phyloP scores from a whole-genome alignment of 805 yeast genomes.

The Kodamaea kakaduensis region DNA sequence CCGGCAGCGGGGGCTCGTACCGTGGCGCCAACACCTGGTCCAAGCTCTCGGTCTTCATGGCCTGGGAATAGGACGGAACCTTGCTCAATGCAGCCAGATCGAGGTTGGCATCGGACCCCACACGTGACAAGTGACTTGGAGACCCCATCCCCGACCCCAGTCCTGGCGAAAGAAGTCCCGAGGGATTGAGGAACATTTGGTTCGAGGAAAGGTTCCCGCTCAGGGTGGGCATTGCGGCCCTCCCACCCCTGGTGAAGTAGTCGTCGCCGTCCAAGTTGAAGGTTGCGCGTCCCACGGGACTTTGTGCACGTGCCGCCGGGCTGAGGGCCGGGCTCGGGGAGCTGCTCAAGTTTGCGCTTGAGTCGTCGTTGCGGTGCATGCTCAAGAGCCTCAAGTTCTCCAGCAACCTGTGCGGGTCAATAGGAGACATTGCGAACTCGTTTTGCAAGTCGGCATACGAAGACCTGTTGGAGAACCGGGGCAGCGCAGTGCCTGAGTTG shows the following conservation, averaged over 20 bases:
- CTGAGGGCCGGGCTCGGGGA: not conserved
- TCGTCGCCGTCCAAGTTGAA: slow-evolving; percentile 33
- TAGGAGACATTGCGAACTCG: slow-evolving; percentile 34
- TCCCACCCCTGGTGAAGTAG: slow-evolving; percentile 16
- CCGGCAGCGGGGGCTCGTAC: slow-evolving; percentile 52
- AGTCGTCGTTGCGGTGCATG: not conserved
- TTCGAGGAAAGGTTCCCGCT: too few relatives aligned
- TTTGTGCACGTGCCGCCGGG: slow-evolving; percentile 8
- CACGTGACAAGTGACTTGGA: slow-evolving; percentile 55
- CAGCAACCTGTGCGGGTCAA: slow-evolving; percentile 40
- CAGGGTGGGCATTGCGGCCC: not conserved
- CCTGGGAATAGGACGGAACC: slow-evolving; percentile 85
- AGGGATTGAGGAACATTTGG: too few relatives aligned
- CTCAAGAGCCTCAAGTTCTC: slow-evolving; percentile 48
- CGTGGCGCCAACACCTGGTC: slow-evolving; percentile 65
- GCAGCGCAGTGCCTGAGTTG: slow-evolving; percentile 40
- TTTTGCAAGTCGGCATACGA: slow-evolving; percentile 14
- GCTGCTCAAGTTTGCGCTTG: too few relatives aligned
- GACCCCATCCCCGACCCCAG: slow-evolving; percentile 55
- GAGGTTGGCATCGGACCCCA: slow-evolving; percentile 38
- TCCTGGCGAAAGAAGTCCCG: slow-evolving; percentile 29
- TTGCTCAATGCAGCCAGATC: slow-evolving; percentile 38
- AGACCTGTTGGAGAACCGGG: slow-evolving; percentile 17
- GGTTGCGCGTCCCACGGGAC: slow-evolving; percentile 27
- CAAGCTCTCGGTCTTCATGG: slow-evolving; percentile 51